These are phyloP conservation scores for Flaveria floridana DNA, from an alignment of 140 eudicot genomes.

Conservation along the genomic window DNA sequence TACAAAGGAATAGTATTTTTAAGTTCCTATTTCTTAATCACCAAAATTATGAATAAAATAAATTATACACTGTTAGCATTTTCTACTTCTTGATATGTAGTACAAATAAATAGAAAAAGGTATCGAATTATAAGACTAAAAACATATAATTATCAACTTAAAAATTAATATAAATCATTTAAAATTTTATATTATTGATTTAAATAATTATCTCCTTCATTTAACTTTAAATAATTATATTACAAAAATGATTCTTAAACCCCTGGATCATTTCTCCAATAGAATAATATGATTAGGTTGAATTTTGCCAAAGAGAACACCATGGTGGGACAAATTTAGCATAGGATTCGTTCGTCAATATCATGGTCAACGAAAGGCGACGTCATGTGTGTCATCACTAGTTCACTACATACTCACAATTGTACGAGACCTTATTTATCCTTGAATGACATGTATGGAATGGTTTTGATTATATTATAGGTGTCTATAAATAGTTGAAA, in stretches of 20 bases:
- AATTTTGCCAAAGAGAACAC: neutral
- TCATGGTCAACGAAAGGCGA: conserved; percentile 5
- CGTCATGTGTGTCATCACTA: neutral
- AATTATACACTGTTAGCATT: no score
- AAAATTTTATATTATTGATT: no score
- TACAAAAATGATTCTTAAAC: neutral
- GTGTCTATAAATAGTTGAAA: no score
- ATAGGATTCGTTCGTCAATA: conserved; percentile 16
- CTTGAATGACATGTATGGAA: no score
- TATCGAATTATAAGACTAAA: neutral
- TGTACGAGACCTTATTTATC: neutral
- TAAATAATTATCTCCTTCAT: no score
- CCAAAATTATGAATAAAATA: neutral
- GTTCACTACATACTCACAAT: neutral
- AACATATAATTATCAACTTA: neutral
- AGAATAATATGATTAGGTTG: neutral
- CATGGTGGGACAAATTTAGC: neutral
- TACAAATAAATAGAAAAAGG: no score
- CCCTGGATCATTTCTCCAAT: neutral
- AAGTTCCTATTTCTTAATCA: neutral
- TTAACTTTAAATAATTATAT: no score
- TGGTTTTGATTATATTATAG: no score
- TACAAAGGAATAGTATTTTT: neutral
- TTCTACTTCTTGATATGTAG: no score
- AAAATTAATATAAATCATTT: no score